Evolutionary conservation across 2,329 filamentous ascomycete species (phyloP), one percentile per base, ranked within the genome.

Genomic region (Alternaria hordeiaustralica): DNA sequence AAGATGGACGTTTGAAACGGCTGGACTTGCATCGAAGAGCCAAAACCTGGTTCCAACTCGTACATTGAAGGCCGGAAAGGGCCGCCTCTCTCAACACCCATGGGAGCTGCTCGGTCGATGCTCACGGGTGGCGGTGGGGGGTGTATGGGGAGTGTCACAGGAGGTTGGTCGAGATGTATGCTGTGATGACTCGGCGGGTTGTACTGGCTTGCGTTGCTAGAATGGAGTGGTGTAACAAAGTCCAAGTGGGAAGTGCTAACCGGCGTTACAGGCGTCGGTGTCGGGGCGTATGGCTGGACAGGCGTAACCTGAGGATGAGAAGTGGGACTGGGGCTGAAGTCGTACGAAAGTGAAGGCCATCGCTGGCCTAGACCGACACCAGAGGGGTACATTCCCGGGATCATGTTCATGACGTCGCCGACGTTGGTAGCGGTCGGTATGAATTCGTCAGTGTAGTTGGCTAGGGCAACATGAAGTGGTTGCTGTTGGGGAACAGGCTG

Each of bases 1-100:
- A 85, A 85, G 63, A 84, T 84, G 4, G 82, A 79, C 20, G 84
- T 85, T 67, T 84, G 82, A 61, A 83, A 84, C 20, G 82, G 81
- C 64, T 80, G 79, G 23, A 76, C 74, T 21, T 80, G 77, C 36
- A 76, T 77, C 23, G 64, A 67, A 46, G 79, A 74, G 25, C 77
- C 74, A 65, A 82, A 81, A 30, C 80, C 80, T 6, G 79, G 76
- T 61, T 84, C 80, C 23, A 83, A 69, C 67, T 84, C 81, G 67
- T 81, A 85, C 58, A 77, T 75, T 5, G 83, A 85, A 1, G 81
- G 81, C 58, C 84, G 74, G 69, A 85, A 85, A 10, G 81, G 81
- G 13, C 79, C 80, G 23, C 71, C 78, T 65, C 73, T 75, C 67
- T 77, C 78, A 26, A 76, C 70, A 4, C 69, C 61, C 21, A 78